Evolutionary conservation across 2,329 filamentous ascomycete genomes (phyloP), one percentile per base, ranked within the genome.

Genomic region (Penicillium sp.): DNA sequence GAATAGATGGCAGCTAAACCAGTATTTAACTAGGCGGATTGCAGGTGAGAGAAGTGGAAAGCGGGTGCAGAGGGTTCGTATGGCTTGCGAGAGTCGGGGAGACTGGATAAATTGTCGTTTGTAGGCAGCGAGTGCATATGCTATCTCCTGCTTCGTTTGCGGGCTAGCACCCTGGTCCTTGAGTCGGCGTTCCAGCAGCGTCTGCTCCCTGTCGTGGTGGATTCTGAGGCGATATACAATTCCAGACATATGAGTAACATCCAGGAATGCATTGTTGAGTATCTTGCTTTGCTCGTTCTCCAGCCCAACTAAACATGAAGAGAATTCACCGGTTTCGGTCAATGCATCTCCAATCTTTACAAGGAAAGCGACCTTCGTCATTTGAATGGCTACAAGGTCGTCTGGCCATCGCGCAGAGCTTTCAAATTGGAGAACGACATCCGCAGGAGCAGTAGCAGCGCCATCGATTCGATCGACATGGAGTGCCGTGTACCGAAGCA

Each of bases 361-460:
- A 9, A 91, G 83, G 73, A 99, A 96, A 3, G 96, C 95, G 45
- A 96, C 86, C 77, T 99, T 99, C 13, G 93, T 93, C 71, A 93
- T 88, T 75, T 99, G 95, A 60, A 98, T 97, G 5, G 94, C 93
- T 3, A 87, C 87, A 8, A 98, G 79, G 72, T 96, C 92, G 73
- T 98, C 93, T 0, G 95, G 95, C 95, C 95, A 99, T 68, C 92
- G 90, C 50, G 88, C 90, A 7, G 95, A 98, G 5, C 91, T 91
- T 79, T 99, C 95, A 69, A 99, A 98, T 72, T 94, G 93, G 52
- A 99, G 84, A 47, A 93, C 85, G 35, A 96, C 86, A 67, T 96
- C 89, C 67, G 93, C 90, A 0, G 91, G 90, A 11, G 70, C 66
- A 7, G 69, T 63, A 35, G 61, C 64, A 21, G 66, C 64, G 29